phyloP scores from a whole-genome alignment of 1,139 yeast genomes.

The Debaryomyces psychrophilus region DNA sequence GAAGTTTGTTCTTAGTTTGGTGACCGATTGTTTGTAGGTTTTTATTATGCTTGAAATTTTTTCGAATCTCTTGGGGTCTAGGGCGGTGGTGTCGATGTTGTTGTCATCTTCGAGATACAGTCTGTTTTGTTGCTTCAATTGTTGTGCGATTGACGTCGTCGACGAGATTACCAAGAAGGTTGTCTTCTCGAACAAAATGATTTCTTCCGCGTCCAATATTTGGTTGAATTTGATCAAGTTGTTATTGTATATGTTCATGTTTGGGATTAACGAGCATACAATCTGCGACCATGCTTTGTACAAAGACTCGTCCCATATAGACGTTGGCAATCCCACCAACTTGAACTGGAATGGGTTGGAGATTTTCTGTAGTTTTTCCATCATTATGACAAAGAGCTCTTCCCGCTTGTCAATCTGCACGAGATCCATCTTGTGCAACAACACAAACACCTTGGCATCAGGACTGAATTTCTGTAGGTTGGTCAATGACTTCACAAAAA shows the following conservation, averaged over 20 bases:
- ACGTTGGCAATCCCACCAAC: constrained; percentile 89
- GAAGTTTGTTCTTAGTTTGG: constrained; percentile 84
- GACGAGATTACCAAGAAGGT: constrained; percentile 90
- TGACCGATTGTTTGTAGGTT: constrained; percentile 90
- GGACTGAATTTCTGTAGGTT: constrained; percentile 87
- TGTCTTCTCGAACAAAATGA: constrained; percentile 88
- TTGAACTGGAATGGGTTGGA: constrained; percentile 79
- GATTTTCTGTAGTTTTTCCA: constrained; percentile 76
- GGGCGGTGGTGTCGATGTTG: constrained; percentile 15
- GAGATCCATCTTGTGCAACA: constrained; percentile 94
- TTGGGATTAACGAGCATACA: constrained; percentile 92
- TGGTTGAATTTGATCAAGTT: constrained; percentile 75
- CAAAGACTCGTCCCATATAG: constrained; percentile 96
- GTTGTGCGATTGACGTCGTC: constrained; percentile 49
- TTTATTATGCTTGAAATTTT: constrained; percentile 92
- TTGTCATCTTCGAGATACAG: constrained; percentile 10
- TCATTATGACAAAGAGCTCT: constrained; percentile 80
- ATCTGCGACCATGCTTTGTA: constrained; percentile 98
- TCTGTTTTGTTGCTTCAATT: constrained; percentile 18
- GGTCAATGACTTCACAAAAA: constrained; percentile 80
- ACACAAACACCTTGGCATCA: constrained; percentile 86
- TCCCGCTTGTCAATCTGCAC: constrained; percentile 87
- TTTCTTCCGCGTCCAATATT: constrained; percentile 84
- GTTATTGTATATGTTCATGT: constrained; percentile 78
- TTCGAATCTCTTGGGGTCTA: constrained; percentile 92